Evolutionary conservation across 768 basidiomycete genomes (phyloP), one percentile per base, ranked within the genome.

Genomic region (Coprinopsis strossmayeri): DNA sequence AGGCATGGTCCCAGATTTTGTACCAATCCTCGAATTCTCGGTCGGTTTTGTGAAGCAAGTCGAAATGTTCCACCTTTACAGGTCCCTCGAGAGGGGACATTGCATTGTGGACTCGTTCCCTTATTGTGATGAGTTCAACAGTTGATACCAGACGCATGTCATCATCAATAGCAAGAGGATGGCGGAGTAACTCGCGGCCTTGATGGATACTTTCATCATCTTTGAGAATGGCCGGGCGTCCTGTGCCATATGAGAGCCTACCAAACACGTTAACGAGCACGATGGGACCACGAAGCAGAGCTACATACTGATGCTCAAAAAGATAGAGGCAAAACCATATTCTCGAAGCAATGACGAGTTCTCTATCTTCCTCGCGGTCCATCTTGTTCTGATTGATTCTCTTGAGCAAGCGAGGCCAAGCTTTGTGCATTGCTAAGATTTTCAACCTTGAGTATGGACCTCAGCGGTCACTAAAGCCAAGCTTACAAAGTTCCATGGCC

Each of bases 61-160:
- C 72, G 60, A 92, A 84, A 35, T 91, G 87, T 44, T 76, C 74
- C 24, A 88, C 84, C 52, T 63, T 65, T 24, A 93, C 84, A 3
- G 87, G 79, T 0, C 79, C 77, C 55, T 94, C 89, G 35, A 80
- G 78, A 15, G 87, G 84, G n/a, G 83, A 79, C 35, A 96, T 68
- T 15, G 82, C 78, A 61, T 93, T 87, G 59, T 92, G 84, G 1
- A 94, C 75, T 21, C 86, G 78, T 58, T 95, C 93, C 51, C 93
- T 81, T 53, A 95, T 79, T 25, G 82, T 82, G 78, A 93, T 91
- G 48, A 95, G 75, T 59, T 97, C 92, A 23, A 97, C 91, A 1
- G 91, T 94, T 2, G 93, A 94, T 11, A 96, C 89, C 12, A 97
- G 79, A 49, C 93, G 85, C 80, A 91, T 92, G 59, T 97, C 93